Percentiles rank a stretch among this genome's conserved stretches.
phyloP scores from a whole-genome alignment of 2,329 filamentous ascomycete genomes.

The Elsinoe arachidis region DNA sequence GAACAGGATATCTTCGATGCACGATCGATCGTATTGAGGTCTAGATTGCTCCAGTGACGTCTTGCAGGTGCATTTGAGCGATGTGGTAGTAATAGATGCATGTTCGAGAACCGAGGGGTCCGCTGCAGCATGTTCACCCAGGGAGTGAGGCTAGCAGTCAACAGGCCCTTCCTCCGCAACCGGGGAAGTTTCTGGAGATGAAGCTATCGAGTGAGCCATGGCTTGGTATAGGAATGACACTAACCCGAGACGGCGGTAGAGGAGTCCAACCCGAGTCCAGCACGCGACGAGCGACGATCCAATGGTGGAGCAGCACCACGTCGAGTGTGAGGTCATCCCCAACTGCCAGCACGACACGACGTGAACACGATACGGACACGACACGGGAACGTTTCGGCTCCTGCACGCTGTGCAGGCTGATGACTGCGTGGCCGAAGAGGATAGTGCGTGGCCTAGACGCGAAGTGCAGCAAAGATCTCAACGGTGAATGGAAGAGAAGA shows the following conservation, averaged over 20 bases:
- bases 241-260: background rate
- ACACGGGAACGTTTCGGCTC: background rate
- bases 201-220: background rate
- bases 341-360: background rate
- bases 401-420: background rate
- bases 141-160: too few relatives aligned
- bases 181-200: background rate
- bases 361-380: background rate
- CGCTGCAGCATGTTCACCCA: too few relatives aligned
- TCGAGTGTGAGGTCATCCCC: conserved; percentile 1
- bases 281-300: background rate
- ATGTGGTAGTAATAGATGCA: background rate
- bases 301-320: background rate
- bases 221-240: background rate
- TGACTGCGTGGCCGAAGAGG: background rate
- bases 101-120: background rate
- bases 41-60: background rate
- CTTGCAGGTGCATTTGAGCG: background rate
- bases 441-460: background rate
- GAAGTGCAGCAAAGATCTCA: background rate
- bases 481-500: background rate
- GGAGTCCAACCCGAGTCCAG: background rate
- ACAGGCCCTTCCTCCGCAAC: too few relatives aligned
- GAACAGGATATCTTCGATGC: background rate
- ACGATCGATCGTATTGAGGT: background rate